Evolutionary conservation across 2,329 filamentous ascomycete genomes (phyloP), one percentile per base, ranked within the genome.

Genomic region (Penicillium corylophilum): DNA sequence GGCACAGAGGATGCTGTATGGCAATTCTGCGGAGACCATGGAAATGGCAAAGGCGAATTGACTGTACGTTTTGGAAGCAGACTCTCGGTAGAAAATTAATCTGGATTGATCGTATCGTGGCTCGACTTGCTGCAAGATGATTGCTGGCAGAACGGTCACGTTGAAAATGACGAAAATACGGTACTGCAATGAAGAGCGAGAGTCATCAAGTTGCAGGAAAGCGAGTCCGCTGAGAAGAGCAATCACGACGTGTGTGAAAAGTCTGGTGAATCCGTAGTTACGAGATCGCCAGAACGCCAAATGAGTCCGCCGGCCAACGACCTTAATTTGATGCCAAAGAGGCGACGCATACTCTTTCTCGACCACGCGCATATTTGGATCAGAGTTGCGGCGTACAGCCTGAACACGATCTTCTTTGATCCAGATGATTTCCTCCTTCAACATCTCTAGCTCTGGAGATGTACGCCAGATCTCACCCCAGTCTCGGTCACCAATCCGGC

Each of bases 121-220:
- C 71, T 95, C 88, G 48, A 95, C 87, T 65, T 95, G 90, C 1
- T 86, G 84, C 50, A 95, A 83, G 69, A 95, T 90, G 26, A 95
- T 78, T 1, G 89, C 88, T 0, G 90, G 90, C 23, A 96, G 79
- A 20, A 95, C 88, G 0, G 89, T 75, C 46, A 91, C 84, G 69
- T 95, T 90, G 82, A 96, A 96, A 70, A 94, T 89, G 71, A 93
- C 84, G 71, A 96, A 96, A 56, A 96, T 82, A 54, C 87, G 86
- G 76, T 94, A 89, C 71, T 96, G 91, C 4, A 96, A 79, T 1
- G 87, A 89, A 1, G 86, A 76, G 9, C 87, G 82, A 2, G 87
- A 90, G 64, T 91, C 74, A 65, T 93, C 85, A 8, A 95, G 82
- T 54, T 90, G 82, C 43, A 95, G 77, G 70, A 88, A 96, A 29